Percentiles rank a stretch among this genome's conserved stretches.
Evolutionary conservation across 2,329 filamentous ascomycete genomes (phyloP).

Genomic region (Penicillium sp.): DNA sequence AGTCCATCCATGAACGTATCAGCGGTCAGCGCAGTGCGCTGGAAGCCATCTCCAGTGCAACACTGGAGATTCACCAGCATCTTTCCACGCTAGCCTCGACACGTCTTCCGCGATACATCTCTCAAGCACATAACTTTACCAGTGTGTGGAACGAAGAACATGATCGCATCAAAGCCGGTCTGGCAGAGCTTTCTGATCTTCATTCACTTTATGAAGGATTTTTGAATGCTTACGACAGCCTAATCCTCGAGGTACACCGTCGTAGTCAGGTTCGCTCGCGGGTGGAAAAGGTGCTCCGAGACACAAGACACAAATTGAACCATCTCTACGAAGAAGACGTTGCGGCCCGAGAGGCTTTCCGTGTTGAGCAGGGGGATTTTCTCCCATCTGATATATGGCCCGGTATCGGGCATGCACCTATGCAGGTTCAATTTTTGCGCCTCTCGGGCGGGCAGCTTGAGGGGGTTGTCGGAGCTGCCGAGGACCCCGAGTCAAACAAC

Average conservation of each 20-base stretch:
- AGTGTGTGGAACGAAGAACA: slow-evolving; percentile 68
- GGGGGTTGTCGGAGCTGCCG: slow-evolving; percentile 9
- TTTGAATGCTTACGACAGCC: slow-evolving; percentile 70
- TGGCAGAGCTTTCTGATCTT: slow-evolving; percentile 71
- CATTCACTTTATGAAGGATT: slow-evolving; percentile 84
- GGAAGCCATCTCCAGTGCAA: slow-evolving; percentile 50
- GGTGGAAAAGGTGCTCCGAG: slow-evolving; percentile 66
- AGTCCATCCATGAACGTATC: slow-evolving; percentile 60
- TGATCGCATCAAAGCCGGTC: slow-evolving; percentile 59
- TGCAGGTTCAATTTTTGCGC: slow-evolving; percentile 40
- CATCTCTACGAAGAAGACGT: slow-evolving; percentile 68
- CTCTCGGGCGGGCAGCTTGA: slow-evolving; percentile 33
- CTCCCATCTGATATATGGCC: slow-evolving; percentile 85
- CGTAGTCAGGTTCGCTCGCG: slow-evolving; percentile 67
- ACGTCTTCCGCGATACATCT: slow-evolving; percentile 52
- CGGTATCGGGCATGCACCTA: slow-evolving; percentile 57
- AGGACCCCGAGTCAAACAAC: slow-evolving; percentile 5
- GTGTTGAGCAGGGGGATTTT: slow-evolving; percentile 75
- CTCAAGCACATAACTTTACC: slow-evolving; percentile 43
- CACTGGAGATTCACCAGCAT: slow-evolving; percentile 57
- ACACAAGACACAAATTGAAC: slow-evolving; percentile 70
- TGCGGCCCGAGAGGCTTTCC: slow-evolving; percentile 68
- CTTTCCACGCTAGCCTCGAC: slow-evolving; percentile 60
- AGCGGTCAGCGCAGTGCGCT: slow-evolving; percentile 57
- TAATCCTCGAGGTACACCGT: slow-evolving; percentile 77